Base-by-base conservation (phyloP, 192 early-diverging fungal species). In the Rhizoclosmatium globosum region DNA sequence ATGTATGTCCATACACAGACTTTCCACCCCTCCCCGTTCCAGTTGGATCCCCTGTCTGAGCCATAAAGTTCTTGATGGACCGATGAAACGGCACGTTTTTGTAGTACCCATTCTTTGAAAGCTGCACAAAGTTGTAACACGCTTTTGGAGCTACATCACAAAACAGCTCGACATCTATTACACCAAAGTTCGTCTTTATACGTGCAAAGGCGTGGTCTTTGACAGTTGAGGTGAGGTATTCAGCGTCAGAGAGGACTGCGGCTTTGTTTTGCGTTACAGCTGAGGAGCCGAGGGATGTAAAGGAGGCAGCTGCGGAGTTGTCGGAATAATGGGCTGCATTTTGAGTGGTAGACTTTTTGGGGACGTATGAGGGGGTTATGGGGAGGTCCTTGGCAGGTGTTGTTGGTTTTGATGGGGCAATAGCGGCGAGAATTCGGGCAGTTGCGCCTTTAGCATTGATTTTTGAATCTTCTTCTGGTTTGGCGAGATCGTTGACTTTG, bases 91-190 rank as follows among this genome's bases (percentile, higher is more conserved):
- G 83, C 6, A 91, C 87, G 42, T 86, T 84, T 38, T 94, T 93
- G 88, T 98, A 98, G 71, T 97, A 97, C 7, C 72, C 87, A 45
- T 85, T 81, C 82, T 94, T 95, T 2, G 93, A 91, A 44, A 98
- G 85, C 88, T 91, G 88, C 56, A 97, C 89, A 79, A 99, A 96
- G 81, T 99, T 99, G 82, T 94, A 93, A 76, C 95, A 97, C 3
- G 98, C 91, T 4, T 91, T 85, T 17, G 98, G 98, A 2, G 94
- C 89, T 82, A 92, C 92, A 56, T 45, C 94, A 39, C 70, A 94
- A 69, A 87, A 93, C 57, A 97, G 81, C 75, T 97, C 94, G 41
- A 97, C 79, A 77, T 94, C 92, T 61, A 97, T 71, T 41, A 94
- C 88, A 43, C 95, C 95, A 67, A 95, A 84, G 74, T 91, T 96